Evolutionary conservation across 2,329 filamentous ascomycete genomes (phyloP).

Genomic region (Exophiala dermatitidis): DNA sequence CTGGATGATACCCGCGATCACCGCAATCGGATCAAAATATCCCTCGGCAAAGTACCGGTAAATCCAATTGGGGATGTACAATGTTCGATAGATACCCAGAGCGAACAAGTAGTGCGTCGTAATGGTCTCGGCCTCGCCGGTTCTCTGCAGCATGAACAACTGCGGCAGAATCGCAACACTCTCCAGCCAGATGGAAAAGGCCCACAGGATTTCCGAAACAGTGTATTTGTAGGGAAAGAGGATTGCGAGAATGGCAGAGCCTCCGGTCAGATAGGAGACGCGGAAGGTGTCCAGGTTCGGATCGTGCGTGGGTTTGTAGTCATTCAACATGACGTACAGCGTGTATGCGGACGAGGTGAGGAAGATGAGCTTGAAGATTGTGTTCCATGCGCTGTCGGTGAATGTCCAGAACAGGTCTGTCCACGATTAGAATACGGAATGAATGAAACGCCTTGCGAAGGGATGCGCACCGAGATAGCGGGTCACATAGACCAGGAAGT

Average conservation of each 20-base stretch:
- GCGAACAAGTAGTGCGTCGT: conserved; percentile 97
- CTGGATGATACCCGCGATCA: conserved; percentile 83
- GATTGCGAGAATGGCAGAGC: conserved; percentile 68
- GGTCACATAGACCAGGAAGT: conserved; percentile 87
- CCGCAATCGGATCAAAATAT: conserved; percentile 78
- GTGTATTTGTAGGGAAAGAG: conserved; percentile 82
- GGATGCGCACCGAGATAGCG: conserved; percentile 67
- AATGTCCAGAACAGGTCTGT: conserved; percentile 79
- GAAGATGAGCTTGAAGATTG: conserved; percentile 92
- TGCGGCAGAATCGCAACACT: conserved; percentile 93
- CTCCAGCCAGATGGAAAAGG: conserved; percentile 97
- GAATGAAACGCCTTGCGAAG: not conserved
- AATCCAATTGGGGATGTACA: conserved; percentile 99
- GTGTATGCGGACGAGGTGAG: conserved; percentile 85
- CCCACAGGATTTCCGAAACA: conserved; percentile 77
- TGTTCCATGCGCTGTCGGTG: conserved; percentile 80
- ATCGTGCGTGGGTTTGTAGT: conserved; percentile 96
- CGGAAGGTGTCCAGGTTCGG: conserved; percentile 96
- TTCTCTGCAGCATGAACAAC: conserved; percentile 95
- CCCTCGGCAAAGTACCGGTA: conserved; percentile 77
- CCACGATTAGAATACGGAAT: conserved; percentile 50
- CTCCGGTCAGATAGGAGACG: conserved; percentile 79
- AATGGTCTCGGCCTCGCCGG: conserved; percentile 97
- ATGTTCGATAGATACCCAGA: conserved; percentile 77
- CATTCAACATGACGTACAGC: conserved; percentile 94